A percentile compares a stretch with the other conserved stretches of the same genome.
Evolutionary conservation across 1,284 basidiomycete genomes (phyloP).

Genomic region (Tremellales sp.): DNA sequence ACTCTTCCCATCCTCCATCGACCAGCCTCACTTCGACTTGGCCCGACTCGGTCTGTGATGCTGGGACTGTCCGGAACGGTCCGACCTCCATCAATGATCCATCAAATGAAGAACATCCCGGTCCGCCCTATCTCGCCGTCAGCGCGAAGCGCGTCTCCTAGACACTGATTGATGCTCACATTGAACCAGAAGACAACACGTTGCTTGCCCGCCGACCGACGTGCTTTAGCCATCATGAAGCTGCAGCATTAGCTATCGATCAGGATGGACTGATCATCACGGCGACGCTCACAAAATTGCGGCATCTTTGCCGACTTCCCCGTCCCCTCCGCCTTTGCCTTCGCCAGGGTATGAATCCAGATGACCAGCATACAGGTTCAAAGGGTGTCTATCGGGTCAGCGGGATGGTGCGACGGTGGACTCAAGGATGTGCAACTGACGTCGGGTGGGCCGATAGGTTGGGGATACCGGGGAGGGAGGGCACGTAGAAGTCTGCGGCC

Average conservation of each 20-base stretch:
- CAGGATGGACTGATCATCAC: too few species aligned
- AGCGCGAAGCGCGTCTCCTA: neutral
- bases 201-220: constrained; percentile 79
- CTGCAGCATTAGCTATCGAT: constrained; percentile 43
- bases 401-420: neutral
- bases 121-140: constrained; percentile 68
- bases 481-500: constrained; percentile 80
- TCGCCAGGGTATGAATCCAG: constrained; percentile 71
- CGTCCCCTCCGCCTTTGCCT: constrained; percentile 41
- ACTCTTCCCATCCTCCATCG: constrained; percentile 97
- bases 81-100: constrained; percentile 98
- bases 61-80: constrained; percentile 68
- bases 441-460: constrained; percentile 51
- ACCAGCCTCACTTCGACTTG: constrained; percentile 71
- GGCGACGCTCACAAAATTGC: constrained; percentile 45
- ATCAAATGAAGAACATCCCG: constrained; percentile 95
- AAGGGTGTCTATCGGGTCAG: constrained; percentile 53
- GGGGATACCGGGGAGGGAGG: constrained; percentile 67
- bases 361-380: constrained; percentile 76
- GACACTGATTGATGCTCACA: constrained; percentile 52
- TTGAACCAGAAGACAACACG: constrained; percentile 96
- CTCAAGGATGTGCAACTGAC: constrained; percentile 21
- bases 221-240: constrained; percentile 86
- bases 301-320: constrained; percentile 39
- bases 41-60: constrained; percentile 47